Base-by-base conservation (phyloP, 129 eudicot genomes). In the Artemisia argyi region DNA sequence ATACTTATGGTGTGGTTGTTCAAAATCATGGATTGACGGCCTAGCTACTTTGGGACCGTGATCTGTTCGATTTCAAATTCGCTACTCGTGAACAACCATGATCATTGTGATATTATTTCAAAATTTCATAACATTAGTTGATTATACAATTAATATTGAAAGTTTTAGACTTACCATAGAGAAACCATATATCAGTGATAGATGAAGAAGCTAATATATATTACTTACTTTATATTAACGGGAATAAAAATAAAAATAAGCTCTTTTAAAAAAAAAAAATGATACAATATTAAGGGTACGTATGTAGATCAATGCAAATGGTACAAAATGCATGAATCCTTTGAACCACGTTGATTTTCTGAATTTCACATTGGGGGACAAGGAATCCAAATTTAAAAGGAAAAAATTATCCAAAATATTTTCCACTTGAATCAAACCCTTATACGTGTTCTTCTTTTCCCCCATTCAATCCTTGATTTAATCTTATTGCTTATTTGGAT, bases 401-500 rank as follows among this genome's bases (percentile, higher is more conserved):
- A 22, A 24, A 22, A 59, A 64, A 24, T 16, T 63, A 63, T 39
- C 78, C 61, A 19, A 52, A 74, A 74, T 16, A 18, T 19, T 54
- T 51, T 73, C 35, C 50, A 65, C 74, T 73, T 46, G 62, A 48
- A 47, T 73, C 78, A 54, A 74, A 18, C 71, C 71, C 71, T 19
- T 63, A 3, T 54, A 20, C 50, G 28, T 28, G 22, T 11, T 32
- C 39, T 62, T 51, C 65, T 44, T 52, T 54, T 63, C 44, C 16
- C 69, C 63, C 78, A 61, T 52, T 52, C 24, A 35, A 62, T 52
- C 49, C 20, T 35, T 35, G 11, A 61, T 61, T 17, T n/a, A 49
- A 48, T 39, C 50, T 5, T 13, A 48, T 16, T 30, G 62, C 76
- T 60, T 73, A 13, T 52, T 35, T 52, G 20, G 54, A 73, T 17